A percentile compares a stretch with the other conserved stretches of the same genome.
Conservation (phyloP, 2,329 filamentous ascomycete species). For the Reticulascus tulasneorum region DNA sequence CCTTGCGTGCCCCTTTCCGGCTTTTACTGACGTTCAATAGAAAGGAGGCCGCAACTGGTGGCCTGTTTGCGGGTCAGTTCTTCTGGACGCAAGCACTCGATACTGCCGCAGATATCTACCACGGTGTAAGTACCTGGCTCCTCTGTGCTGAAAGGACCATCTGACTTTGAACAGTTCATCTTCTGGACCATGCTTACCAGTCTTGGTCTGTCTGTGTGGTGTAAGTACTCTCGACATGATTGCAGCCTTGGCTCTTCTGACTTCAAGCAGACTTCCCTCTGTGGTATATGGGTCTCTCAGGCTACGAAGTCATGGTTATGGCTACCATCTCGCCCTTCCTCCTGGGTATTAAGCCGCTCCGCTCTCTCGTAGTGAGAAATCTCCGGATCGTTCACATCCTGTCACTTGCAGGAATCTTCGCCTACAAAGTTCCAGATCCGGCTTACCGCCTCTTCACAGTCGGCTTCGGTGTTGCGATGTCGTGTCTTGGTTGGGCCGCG, state of each 20-base stretch:
- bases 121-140: too few species aligned
- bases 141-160: slow-evolving; percentile 28
- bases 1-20: background rate
- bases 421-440: slow-evolving; percentile 72
- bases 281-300: slow-evolving; percentile 98
- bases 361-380: slow-evolving; percentile 64
- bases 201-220: slow-evolving; percentile 88
- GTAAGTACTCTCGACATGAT: too few species aligned
- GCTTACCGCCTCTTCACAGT: slow-evolving; percentile 74
- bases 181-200: slow-evolving; percentile 96
- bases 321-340: slow-evolving; percentile 76
- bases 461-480: slow-evolving; percentile 74
- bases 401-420: slow-evolving; percentile 72
- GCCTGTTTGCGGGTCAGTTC: slow-evolving; percentile 68
- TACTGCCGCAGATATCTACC: slow-evolving; percentile 83
- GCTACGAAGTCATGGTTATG: slow-evolving; percentile 89
- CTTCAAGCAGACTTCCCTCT: slow-evolving; percentile 77
- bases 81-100: slow-evolving; percentile 73
- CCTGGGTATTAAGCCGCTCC: slow-evolving; percentile 66
- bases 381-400: slow-evolving; percentile 69
- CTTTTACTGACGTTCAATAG: slow-evolving; percentile 35
- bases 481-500: slow-evolving; percentile 79
- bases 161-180: slow-evolving; percentile 65
- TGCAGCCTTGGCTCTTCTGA: too few species aligned
- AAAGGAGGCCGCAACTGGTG: slow-evolving; percentile 69